Base-by-base conservation (phyloP, 371 early-diverging fungal species). In the Mortierella sp. region DNA sequence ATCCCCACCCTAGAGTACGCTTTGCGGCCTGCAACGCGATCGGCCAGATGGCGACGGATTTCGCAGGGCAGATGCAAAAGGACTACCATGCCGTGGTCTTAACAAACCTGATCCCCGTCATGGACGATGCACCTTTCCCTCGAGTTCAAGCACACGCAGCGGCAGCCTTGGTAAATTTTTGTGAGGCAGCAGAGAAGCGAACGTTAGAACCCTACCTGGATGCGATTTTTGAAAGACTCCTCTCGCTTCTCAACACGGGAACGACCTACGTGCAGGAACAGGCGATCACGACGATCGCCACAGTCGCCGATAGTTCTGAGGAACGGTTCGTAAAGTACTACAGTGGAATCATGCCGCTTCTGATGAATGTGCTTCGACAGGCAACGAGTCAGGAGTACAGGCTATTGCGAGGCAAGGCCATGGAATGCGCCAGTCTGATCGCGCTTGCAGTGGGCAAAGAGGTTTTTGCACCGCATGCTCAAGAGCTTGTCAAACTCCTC, bases 31-130 rank as follows among this genome's bases (percentile, higher is more conserved):
- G 96, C 83, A 96, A 97, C 79, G 91, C 95, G 50, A 80, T 98
- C 44, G 99, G 99, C 21, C 99, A 98, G 82, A 90, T 99, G 92
- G 91, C 94, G 51, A 96, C 96, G 4, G 99, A 99, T 82, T 98
- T 98, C 79, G 90, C 94, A 49, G 94, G 95, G 27, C 82, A 70
- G 6, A 79, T 97, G 51, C 97, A 98, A 81, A 87, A 89, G 76
- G 84, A 89, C 58, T 92, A 85, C 85, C 93, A 95, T 66, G 85
- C 89, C 42, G 55, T 80, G 23, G 85, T 97, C n/a, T 81, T 98
- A 24, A 80, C 88, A 42, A 82, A 87, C 55, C 84, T 99, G 41
- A 83, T 97, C 21, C 92, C 95, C 12, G 86, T 92, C 56, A 93
- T 99, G 95, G 94, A 92, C 53, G 95, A 95, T 49, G 64, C 64